These are phyloP conservation scores for Termitomyces sp. DNA, from an alignment of 768 basidiomycete species.

Conservation along the genomic window DNA sequence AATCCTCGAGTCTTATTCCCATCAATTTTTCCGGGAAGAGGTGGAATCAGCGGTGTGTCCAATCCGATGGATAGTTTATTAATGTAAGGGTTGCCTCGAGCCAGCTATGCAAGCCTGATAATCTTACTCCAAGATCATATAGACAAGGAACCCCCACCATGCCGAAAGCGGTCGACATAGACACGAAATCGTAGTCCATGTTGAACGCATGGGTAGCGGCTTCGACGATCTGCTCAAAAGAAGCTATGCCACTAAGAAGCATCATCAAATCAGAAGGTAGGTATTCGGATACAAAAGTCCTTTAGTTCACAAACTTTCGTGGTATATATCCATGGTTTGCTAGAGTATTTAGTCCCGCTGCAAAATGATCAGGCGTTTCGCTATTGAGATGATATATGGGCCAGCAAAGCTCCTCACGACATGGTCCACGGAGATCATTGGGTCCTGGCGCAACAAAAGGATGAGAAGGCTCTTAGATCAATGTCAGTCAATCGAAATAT, in stretches of 20 bases:
- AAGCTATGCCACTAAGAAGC: conserved; percentile 10
- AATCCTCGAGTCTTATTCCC: conserved; percentile 10
- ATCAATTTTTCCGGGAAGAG: conserved; percentile 13
- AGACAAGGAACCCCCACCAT: conserved; percentile 2
- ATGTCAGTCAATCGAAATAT: background rate
- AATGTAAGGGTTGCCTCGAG: conserved; percentile 10
- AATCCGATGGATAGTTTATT: conserved; percentile 13
- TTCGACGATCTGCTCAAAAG: conserved; percentile 12
- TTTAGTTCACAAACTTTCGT: background rate
- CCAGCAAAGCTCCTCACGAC: conserved; percentile 12
- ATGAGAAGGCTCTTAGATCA: conserved; percentile 11
- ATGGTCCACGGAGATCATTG: conserved; percentile 14
- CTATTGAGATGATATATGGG: background rate
- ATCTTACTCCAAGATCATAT: too few relatives aligned
- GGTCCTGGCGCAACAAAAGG: conserved; percentile 6
- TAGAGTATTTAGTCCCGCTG: too few relatives aligned
- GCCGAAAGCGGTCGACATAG: conserved; percentile 11
- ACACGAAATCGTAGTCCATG: too few relatives aligned
- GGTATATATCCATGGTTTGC: too few relatives aligned
- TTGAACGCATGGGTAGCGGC: too few relatives aligned
- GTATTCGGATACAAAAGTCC: too few relatives aligned
- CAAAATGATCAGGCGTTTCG: background rate
- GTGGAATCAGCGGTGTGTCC: conserved; percentile 5
- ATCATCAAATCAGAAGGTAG: background rate
- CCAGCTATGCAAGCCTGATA: background rate